Evolutionary conservation across 306 rosid genomes (phyloP), one percentile per base, ranked within the genome.

Genomic region (Albizia julibrissin): DNA sequence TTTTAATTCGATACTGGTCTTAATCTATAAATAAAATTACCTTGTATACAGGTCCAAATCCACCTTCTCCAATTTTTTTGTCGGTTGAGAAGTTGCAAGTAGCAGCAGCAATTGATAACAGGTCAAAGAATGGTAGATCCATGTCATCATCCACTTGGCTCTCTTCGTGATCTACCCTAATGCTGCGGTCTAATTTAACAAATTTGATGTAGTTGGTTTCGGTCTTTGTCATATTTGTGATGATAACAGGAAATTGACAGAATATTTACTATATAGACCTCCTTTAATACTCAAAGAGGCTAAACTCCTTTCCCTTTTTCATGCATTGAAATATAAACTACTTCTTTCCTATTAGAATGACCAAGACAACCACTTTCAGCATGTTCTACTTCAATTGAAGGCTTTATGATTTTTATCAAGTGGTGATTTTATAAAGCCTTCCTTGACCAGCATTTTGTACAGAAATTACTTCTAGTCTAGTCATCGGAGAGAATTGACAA

Each of bases 1-100:
- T 14, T 67, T 34, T 6, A 70, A 52, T 70, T 79, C 76, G 33
- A 62, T 47, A 52, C 59, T 44, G 13, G 74, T 52, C 50, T 27
- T 65, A 72, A 64, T 71, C 15, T 71, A 44, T 46, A 14, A 56
- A 77, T 33, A 74, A 69, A 74, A 46, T 74, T 58, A 84, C 91
- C 88, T 58, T 76, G 71, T 89, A 89, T 22, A 87, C 92, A 39
- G 91, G 81, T 84, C 92, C 92, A 89, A 89, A 89, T 19, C 91
- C 91, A 69, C 89, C 92, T 89, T 89, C 87, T 24, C 91, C 92
- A 31, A 89, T 81, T 77, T 86, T 89, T 77, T 84, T 84, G n/a
- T 59, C 67, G 15, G 72, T 16, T 10, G 92, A 74, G 42, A 89
- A 87, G 56, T 86, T 75, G 79, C 72, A 31, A 31, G 92, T 89